Conservation (phyloP, 2,329 filamentous ascomycete species). For the Fusarium cyanostomum region DNA sequence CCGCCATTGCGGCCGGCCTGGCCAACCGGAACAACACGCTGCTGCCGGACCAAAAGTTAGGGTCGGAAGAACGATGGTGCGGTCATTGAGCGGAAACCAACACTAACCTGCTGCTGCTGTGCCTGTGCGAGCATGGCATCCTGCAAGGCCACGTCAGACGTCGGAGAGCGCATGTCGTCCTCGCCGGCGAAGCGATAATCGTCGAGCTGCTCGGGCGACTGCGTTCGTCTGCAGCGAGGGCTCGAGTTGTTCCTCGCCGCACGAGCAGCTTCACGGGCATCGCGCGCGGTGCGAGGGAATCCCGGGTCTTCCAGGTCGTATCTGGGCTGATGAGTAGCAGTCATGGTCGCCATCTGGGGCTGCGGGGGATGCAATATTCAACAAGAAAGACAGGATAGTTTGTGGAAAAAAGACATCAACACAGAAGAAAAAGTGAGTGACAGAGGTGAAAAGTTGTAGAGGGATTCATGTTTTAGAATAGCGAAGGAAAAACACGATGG, state of each 20-base stretch:
- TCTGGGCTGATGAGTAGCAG: constrained; percentile 28
- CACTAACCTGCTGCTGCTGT: constrained; percentile 41
- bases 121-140: constrained; percentile 44
- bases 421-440: not conserved
- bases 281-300: constrained; percentile 39
- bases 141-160: constrained; percentile 43
- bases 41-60: constrained; percentile 24
- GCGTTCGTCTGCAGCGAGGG: constrained; percentile 38
- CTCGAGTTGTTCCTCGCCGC: constrained; percentile 38
- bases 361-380: constrained; percentile 1
- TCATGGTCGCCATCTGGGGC: constrained; percentile 29
- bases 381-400: not conserved
- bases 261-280: constrained; percentile 38
- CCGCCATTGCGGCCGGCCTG: constrained; percentile 34
- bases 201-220: constrained; percentile 39
- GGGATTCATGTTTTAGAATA: constrained; percentile 23
- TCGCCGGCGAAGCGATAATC: constrained; percentile 37
- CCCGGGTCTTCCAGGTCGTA: constrained; percentile 33
- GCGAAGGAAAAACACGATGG: constrained; percentile 22
- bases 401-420: not conserved
- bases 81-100: not conserved
- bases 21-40: constrained; percentile 42
- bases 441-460: constrained; percentile 12
- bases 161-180: constrained; percentile 41
- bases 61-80: constrained; percentile 26